Base-by-base conservation (phyloP, 176 grass and related monocot species). In the Saccharum officinarum region DNA sequence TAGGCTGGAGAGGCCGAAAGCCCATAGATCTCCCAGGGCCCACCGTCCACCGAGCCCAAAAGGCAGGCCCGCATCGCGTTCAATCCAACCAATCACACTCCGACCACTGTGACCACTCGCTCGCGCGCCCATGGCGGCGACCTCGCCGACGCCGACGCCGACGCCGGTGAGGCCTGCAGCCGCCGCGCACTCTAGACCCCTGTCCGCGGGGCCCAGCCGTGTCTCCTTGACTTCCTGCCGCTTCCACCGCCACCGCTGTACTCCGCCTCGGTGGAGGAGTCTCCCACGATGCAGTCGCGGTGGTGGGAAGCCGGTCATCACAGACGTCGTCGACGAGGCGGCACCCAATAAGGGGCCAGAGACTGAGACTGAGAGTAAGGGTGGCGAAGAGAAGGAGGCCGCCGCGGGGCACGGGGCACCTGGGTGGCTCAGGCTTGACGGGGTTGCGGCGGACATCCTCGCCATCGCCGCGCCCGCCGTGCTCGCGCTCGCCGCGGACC, bases 401-500 rank as follows among this genome's bases (percentile, higher is more conserved):
- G 8, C 28, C 8, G 7, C 20, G 10, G 6, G 13, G 14, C 50
- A 30, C 9, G 3, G 41, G 11, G 12, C 36, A 0, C 41, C 4
- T 23, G 45, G 44, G 12, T 79, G 88, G 74, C 16, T 93, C 45
- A 77, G 14, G 71, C 17, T 86, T 14, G 92, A 94, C 20, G 64
- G 67, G 25, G 54, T 92, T 34, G 82, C 69, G 6, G 62, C 69
- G 44, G 89, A 92, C 38, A 92, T 94, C 39, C 16, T 92, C 23
- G 62, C 55, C 81, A 92, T 92, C 65, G 92, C 89, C 18, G 49
- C 62, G 67, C 92, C 92, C 15, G 85, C 89, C 38, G 85, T 63
- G 46, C 76, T 94, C 55, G 87, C 92, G 41, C 92, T 92, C 82
- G 89, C 89, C 45, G 92, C 92, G 2, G 89, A 94, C 77, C 89